Percentiles rank a stretch among this genome's conserved stretches.
These are phyloP conservation scores for Parafenestella ontariensis DNA, from an alignment of 2,329 filamentous ascomycete species.

Conservation along the genomic window DNA sequence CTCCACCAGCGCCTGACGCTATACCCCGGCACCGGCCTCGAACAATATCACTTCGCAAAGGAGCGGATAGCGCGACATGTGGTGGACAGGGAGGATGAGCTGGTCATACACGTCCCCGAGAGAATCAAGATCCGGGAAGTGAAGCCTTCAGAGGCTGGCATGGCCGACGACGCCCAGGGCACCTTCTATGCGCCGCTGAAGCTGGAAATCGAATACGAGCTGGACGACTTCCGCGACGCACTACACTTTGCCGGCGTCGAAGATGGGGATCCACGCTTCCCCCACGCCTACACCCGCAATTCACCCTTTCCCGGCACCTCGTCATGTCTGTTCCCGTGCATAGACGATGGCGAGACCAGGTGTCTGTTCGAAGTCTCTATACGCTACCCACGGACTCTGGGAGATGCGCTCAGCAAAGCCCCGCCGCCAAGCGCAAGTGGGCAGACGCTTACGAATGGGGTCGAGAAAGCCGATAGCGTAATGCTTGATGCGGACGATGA, in stretches of 20 bases:
- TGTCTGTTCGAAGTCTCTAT: slow-evolving; percentile 90
- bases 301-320: slow-evolving; percentile 78
- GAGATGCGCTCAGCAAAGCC: slow-evolving; percentile 67
- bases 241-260: slow-evolving; percentile 90
- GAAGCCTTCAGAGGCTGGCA: slow-evolving; percentile 57
- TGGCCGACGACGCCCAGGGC: slow-evolving; percentile 32
- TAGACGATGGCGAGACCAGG: slow-evolving; percentile 82
- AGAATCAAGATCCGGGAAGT: slow-evolving; percentile 68
- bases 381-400: slow-evolving; percentile 83
- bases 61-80: slow-evolving; percentile 69
- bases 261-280: slow-evolving; percentile 80
- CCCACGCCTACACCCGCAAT: slow-evolving; percentile 89
- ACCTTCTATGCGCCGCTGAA: slow-evolving; percentile 64
- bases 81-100: slow-evolving; percentile 62
- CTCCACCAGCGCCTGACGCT: slow-evolving; percentile 72
- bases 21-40: slow-evolving; percentile 67
- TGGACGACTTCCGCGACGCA: slow-evolving; percentile 80
- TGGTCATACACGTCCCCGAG: slow-evolving; percentile 66
- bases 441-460: slow-evolving; percentile 23
- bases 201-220: slow-evolving; percentile 77
- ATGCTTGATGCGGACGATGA: slow-evolving; percentile 48
- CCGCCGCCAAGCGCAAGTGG: slow-evolving; percentile 27
- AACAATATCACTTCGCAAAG: slow-evolving; percentile 79
- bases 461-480: slow-evolving; percentile 40
- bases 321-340: slow-evolving; percentile 89